Base-by-base conservation (phyloP, 2,329 filamentous ascomycete species). In the Orbilia quercus region DNA sequence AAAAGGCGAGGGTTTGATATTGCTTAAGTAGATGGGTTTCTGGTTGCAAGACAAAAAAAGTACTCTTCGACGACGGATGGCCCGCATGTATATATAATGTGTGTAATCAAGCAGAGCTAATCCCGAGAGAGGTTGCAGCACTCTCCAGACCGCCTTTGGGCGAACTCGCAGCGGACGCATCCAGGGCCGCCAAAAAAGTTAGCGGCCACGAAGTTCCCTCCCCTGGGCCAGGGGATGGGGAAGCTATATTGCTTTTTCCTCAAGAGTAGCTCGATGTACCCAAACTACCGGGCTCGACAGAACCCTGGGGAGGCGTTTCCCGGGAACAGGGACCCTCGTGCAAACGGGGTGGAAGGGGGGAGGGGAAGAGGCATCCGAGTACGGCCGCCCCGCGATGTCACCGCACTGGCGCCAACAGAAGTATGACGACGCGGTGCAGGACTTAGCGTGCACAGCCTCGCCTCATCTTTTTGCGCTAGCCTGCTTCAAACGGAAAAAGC, bases 81-180 rank as follows among this genome's bases (percentile, higher is more conserved):
- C 38, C 57, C 58, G 58, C 66, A 42, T 64, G 51, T 62, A 71
- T 71, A 71, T 71, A 71, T 71, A 71, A 64, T 71, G 34, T 38
- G 42, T 55, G 48, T 51, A 54, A 55, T 55, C 58, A 42, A 71
- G 23, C 44, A 18, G n/a, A 63, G 57, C 66, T 58, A 63, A 48
- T 50, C 57, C 50, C 34, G 48, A 62, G 38, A 62, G 65, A 63
- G 65, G 48, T 34, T 59, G 44, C 63, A 50, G 34, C 34, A 53
- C 3, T 20, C 34, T 20, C 44, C n/a, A n/a, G n/a, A n/a, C n/a
- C n/a, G n/a, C n/a, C 44, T 57, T 38, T 42, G 50, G 54, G 62
- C 62, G 53, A 48, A 66, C 23, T 44, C 5, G 28, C 51, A 44
- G 44, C 62, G 53, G 20, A 66, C 18, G 62, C 62, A 51, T 28